These are phyloP conservation scores for Aeminium ludgeri DNA, from an alignment of 495 filamentous ascomycete genomes.

Conservation along the genomic window DNA sequence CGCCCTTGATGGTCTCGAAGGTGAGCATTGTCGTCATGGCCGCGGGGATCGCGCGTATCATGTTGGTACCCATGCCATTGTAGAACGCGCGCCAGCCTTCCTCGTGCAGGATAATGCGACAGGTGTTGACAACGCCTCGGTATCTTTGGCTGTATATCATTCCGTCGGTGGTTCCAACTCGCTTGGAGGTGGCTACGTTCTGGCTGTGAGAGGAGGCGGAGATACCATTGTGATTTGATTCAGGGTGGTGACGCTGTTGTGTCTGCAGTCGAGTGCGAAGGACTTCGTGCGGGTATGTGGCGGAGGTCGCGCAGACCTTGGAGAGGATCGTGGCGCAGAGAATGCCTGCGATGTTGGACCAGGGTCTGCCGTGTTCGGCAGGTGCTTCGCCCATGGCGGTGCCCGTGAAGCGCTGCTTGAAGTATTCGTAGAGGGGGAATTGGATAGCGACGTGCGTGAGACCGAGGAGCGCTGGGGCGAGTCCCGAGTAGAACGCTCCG, in stretches of 20 bases:
- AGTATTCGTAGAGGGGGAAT: constrained; percentile 87
- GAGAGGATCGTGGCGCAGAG: constrained; percentile 80
- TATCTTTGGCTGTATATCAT: constrained; percentile 53
- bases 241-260: constrained; percentile 41
- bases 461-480: constrained; percentile 80
- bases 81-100: constrained; percentile 97
- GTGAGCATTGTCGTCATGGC: constrained; percentile 96
- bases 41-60: constrained; percentile 86
- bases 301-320: constrained; percentile 84
- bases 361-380: constrained; percentile 17
- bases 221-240: constrained; percentile 2
- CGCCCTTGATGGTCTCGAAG: constrained; percentile 70
- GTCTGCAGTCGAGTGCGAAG: constrained; percentile 80
- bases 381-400: constrained; percentile 55
- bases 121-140: constrained; percentile 63
- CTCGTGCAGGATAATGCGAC: constrained; percentile 66
- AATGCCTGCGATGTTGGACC: constrained; percentile 50
- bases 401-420: constrained; percentile 83
- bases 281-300: constrained; percentile 96
- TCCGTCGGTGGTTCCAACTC: constrained; percentile 36
- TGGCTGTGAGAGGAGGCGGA: constrained; percentile 32
- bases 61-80: constrained; percentile 92
- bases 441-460: constrained; percentile 94
- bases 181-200: constrained; percentile 45
- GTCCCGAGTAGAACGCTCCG: constrained; percentile 83